Evolutionary conservation across 495 filamentous ascomycete species (phyloP).

Genomic region (Articulospora tetracladia): DNA sequence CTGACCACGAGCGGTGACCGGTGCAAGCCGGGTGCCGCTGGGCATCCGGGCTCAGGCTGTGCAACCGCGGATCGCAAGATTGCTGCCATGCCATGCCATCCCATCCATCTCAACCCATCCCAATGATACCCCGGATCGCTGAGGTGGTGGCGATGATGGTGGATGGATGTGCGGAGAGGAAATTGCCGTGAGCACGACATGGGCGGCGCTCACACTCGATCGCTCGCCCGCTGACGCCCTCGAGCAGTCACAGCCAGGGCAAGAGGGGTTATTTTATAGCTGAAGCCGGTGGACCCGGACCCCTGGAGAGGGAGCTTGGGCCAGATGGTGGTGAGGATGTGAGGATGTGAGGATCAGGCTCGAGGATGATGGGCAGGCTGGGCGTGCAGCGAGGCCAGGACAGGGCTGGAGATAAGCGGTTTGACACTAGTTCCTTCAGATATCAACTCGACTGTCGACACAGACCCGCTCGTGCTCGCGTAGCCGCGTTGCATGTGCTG

Average conservation of each 20-base stretch:
- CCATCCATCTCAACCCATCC: too few species aligned
- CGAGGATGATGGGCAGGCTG: too few species aligned
- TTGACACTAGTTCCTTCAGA: not conserved
- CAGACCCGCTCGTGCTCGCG: too few species aligned
- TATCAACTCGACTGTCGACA: not conserved
- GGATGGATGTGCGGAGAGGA: not conserved
- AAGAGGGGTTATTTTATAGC: not conserved
- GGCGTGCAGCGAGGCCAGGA: too few species aligned
- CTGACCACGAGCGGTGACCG: not conserved
- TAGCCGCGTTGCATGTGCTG: too few species aligned
- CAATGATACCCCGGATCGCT: not conserved
- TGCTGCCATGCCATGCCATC: too few species aligned
- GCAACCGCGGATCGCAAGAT: not conserved
- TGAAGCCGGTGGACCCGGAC: not conserved
- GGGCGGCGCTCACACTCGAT: too few species aligned
- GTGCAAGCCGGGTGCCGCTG: not conserved
- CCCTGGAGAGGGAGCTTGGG: not conserved
- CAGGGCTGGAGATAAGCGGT: not conserved
- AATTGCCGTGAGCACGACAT: not conserved
- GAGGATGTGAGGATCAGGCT: too few species aligned
- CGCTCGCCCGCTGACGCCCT: not conserved
- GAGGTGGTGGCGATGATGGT: not conserved
- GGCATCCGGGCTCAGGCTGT: not conserved
- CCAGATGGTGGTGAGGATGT: too few species aligned
- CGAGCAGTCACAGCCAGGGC: not conserved